Conservation (phyloP, 1,284 basidiomycete species). For the Singerocomus rubriflavus region DNA sequence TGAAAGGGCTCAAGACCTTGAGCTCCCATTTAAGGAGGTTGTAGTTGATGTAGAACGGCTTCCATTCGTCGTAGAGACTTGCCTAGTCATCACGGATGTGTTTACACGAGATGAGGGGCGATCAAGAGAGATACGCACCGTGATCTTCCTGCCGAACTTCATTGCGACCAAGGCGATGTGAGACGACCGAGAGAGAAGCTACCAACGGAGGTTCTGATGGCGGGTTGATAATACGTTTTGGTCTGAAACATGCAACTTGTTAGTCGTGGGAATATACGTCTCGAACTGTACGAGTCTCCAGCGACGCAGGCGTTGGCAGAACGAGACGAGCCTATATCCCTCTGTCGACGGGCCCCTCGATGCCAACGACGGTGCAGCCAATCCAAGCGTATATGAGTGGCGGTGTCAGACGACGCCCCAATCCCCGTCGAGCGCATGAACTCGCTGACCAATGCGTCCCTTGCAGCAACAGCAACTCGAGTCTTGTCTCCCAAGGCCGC, state of each 20-base stretch:
- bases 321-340: background rate
- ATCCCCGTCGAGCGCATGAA: background rate
- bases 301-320: background rate
- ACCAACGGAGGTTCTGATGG: too few relatives aligned
- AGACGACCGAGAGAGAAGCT: background rate
- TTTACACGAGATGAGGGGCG: background rate
- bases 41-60: slow-evolving; percentile 88
- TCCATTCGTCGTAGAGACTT: slow-evolving; percentile 87
- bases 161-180: slow-evolving; percentile 34
- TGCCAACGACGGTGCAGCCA: background rate
- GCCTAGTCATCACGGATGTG: slow-evolving; percentile 45
- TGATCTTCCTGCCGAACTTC: slow-evolving; percentile 92
- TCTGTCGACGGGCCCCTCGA: background rate
- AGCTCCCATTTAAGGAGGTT: slow-evolving; percentile 86
- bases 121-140: slow-evolving; percentile 46
- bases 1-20: slow-evolving; percentile 52
- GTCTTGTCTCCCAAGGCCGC: slow-evolving; percentile 10
- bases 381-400: background rate
- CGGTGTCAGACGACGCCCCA: background rate
- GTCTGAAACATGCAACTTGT: background rate
- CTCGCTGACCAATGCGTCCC: slow-evolving; percentile 13
- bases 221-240: background rate
- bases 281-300: background rate
- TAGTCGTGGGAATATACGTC: slow-evolving; percentile 10
- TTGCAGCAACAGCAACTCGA: slow-evolving; percentile 8